Conservation (phyloP, 768 basidiomycete species). For the Lenzites betulinus region DNA sequence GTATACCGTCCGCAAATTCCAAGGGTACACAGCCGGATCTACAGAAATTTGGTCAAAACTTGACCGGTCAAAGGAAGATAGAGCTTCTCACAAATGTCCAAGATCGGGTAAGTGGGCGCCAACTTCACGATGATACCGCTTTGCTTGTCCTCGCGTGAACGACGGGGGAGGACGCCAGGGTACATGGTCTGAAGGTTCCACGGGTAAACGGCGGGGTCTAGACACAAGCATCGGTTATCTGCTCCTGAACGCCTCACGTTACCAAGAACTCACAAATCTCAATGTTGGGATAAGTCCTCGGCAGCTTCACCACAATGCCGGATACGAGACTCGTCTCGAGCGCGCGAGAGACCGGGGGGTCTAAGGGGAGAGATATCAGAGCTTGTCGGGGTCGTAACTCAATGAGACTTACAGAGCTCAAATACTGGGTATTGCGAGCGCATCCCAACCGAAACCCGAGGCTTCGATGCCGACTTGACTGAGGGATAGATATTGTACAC, state of each 20-base stretch:
- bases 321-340: no score
- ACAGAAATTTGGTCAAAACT: no score
- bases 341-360: not conserved
- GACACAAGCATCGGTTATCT: no score
- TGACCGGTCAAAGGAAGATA: not conserved
- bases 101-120: not conserved
- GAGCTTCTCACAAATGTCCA: not conserved
- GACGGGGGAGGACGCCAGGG: not conserved
- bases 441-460: slow-evolving; percentile 7
- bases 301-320: not conserved
- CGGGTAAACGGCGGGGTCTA: not conserved
- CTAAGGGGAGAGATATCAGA: not conserved
- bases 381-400: not conserved
- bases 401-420: slow-evolving; percentile 12
- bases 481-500: slow-evolving; percentile 21
- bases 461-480: not conserved
- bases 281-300: slow-evolving; percentile 18
- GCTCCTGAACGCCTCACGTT: not conserved
- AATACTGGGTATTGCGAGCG: slow-evolving; percentile 14
- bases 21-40: not conserved
- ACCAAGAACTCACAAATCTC: slow-evolving; percentile 24
- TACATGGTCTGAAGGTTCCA: not conserved
- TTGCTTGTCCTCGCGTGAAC: not conserved
- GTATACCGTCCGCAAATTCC: not conserved
- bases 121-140: not conserved